Conservation (phyloP, 768 basidiomycete species). For the Lactifluus rugatus region DNA sequence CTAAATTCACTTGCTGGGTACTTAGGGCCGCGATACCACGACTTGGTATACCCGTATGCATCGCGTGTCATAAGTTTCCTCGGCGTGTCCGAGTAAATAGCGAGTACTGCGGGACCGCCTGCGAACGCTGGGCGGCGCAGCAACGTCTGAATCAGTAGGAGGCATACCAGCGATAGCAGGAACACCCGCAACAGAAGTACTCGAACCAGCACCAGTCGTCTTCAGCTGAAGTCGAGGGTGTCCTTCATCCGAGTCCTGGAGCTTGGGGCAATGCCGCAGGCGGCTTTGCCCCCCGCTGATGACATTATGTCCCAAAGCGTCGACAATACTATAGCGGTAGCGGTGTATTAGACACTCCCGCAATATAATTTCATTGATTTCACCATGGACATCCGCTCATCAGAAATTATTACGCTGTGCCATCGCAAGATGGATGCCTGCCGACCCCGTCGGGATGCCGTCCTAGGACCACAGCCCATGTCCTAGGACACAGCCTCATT, state of each 20-base stretch:
- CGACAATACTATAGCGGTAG: background rate
- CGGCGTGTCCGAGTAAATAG: background rate
- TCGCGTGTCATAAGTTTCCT: conserved; percentile 1
- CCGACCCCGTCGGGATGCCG: background rate
- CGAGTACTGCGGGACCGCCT: conserved; percentile 4
- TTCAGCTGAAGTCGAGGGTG: background rate
- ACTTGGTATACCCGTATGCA: background rate
- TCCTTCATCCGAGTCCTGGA: no score
- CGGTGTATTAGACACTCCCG: conserved; percentile 7
- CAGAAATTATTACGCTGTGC: background rate
- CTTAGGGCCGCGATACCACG: background rate
- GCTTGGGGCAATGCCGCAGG: background rate
- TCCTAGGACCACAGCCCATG: conserved; percentile 1
- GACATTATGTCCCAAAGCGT: background rate
- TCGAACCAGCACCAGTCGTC: background rate
- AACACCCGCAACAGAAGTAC: background rate
- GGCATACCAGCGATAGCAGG: background rate
- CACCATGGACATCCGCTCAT: background rate
- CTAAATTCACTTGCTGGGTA: background rate
- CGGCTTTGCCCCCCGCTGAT: background rate
- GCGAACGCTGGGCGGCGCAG: conserved; percentile 1
- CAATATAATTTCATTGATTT: conserved; percentile 1
- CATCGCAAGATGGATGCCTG: background rate
- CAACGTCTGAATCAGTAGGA: no score
- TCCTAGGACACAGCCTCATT: background rate